Conservation (phyloP, 2,329 filamentous ascomycete genomes). For the Fusarium robinianum region DNA sequence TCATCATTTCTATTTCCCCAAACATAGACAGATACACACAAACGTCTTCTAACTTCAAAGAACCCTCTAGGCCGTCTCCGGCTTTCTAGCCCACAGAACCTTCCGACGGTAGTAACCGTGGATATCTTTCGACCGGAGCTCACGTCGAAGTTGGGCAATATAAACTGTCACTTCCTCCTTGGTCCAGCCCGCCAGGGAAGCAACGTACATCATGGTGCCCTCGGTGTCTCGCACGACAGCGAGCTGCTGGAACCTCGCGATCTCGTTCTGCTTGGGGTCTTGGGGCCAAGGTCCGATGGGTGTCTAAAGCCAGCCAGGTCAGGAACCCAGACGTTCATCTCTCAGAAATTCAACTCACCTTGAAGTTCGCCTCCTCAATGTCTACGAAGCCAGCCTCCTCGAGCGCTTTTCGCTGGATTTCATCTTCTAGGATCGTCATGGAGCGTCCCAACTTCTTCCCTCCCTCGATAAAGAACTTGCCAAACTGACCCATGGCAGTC, state of each 20-base stretch:
- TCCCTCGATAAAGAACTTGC: constrained; percentile 7
- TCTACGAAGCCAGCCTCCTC: constrained; percentile 5
- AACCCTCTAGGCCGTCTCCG: neutral
- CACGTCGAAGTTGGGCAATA: constrained; percentile 1
- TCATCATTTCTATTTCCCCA: too few species aligned
- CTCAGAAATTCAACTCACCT: neutral
- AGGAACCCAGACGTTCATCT: neutral
- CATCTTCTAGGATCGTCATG: constrained; percentile 2
- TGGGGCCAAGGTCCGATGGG: constrained; percentile 10
- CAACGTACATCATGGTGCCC: constrained; percentile 6
- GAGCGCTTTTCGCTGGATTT: constrained; percentile 1
- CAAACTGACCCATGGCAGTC: constrained; percentile 11
- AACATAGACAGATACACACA: too few species aligned
- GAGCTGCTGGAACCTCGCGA: constrained; percentile 5
- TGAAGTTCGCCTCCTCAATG: constrained; percentile 1
- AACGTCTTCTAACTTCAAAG: too few species aligned
- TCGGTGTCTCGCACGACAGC: constrained; percentile 5
- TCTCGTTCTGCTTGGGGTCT: constrained; percentile 6
- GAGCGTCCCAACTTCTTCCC: constrained; percentile 9
- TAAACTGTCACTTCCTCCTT: constrained; percentile 3
- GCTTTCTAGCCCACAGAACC: constrained; percentile 2
- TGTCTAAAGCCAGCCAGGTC: neutral
- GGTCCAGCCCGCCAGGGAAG: neutral
- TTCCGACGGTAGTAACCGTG: constrained; percentile 4
- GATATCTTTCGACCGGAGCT: neutral